A percentile compares a stretch with the other conserved stretches of the same genome.
phyloP scores from a whole-genome alignment of 208 protist species.

The Leishmania braziliensis region DNA sequence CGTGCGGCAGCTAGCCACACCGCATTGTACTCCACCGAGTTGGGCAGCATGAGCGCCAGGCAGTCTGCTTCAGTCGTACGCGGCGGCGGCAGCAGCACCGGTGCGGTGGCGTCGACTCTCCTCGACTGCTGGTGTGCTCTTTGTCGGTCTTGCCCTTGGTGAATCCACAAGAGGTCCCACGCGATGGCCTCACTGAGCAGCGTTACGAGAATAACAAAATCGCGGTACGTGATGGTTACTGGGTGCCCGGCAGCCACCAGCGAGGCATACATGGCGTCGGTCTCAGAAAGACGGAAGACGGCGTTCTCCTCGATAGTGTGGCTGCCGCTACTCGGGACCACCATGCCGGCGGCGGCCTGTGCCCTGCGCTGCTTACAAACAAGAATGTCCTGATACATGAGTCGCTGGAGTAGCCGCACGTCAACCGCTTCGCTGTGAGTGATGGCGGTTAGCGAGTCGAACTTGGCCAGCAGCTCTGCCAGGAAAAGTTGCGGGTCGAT shows the following conservation, averaged over 20 bases:
- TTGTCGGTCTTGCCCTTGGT: conserved; percentile 10
- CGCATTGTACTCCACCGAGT: conserved; percentile 61
- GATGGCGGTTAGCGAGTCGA: conserved; percentile 36
- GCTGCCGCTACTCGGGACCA: background rate
- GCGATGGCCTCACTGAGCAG: conserved; percentile 53
- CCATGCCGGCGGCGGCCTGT: conserved; percentile 10
- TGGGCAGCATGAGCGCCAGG: conserved; percentile 61
- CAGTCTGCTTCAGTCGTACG: conserved; percentile 24
- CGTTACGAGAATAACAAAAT: conserved; percentile 38
- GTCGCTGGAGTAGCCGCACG: conserved; percentile 32
- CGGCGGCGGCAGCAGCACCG: background rate
- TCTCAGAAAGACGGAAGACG: conserved; percentile 35
- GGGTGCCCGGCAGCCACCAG: conserved; percentile 18
- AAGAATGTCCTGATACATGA: conserved; percentile 36
- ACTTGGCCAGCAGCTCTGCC: conserved; percentile 37
- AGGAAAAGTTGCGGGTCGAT: conserved; percentile 13
- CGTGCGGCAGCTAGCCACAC: conserved; percentile 51
- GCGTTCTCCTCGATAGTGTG: conserved; percentile 17
- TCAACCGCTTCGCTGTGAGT: conserved; percentile 56
- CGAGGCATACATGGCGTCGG: conserved; percentile 21
- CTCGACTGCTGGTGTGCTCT: background rate
- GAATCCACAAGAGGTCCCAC: conserved; percentile 52
- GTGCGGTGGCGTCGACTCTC: background rate
- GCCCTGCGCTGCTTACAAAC: conserved; percentile 27
- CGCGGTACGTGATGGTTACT: conserved; percentile 41